Percentiles rank a stretch among this genome's conserved stretches.
Conservation (phyloP, 257 asterid species). For the Lantana camara region DNA sequence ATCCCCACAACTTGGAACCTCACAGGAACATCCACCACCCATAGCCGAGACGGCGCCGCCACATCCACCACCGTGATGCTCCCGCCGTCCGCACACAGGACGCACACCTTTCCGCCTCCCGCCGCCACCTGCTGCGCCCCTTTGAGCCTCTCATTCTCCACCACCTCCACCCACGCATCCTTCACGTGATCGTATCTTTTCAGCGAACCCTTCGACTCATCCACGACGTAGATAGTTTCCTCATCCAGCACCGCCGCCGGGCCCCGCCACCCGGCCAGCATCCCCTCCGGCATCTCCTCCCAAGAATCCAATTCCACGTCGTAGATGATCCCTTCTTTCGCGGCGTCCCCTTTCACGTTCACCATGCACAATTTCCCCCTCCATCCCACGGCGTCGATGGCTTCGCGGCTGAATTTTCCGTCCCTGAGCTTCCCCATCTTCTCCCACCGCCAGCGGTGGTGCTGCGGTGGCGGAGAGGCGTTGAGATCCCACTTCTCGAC, state of each 20-base stretch:
- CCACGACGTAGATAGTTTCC: constrained; percentile 63
- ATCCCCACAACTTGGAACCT: constrained; percentile 49
- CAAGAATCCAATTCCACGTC: constrained; percentile 47
- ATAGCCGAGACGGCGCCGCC: constrained; percentile 36
- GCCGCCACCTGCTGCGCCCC: constrained; percentile 68
- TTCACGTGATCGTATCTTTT: constrained; percentile 46
- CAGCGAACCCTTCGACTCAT: constrained; percentile 60
- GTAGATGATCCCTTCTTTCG: constrained; percentile 69
- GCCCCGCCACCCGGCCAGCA: constrained; percentile 81
- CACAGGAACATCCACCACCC: constrained; percentile 62
- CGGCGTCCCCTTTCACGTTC: constrained; percentile 68
- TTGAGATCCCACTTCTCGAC: constrained; percentile 67
- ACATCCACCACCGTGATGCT: constrained; percentile 69
- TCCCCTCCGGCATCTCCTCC: constrained; percentile 86
- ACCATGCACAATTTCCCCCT: constrained; percentile 84
- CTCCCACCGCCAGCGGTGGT: constrained; percentile 58
- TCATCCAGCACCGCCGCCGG: constrained; percentile 82
- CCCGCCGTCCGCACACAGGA: constrained; percentile 42
- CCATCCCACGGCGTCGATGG: constrained; percentile 85
- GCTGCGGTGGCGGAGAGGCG: not conserved
- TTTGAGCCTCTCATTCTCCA: constrained; percentile 38
- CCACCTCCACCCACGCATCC: constrained; percentile 60
- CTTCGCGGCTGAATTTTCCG: constrained; percentile 79
- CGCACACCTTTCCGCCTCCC: constrained; percentile 66
- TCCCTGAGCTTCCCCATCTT: constrained; percentile 53